Evolutionary conservation across 352 stramenopile species (phyloP), one percentile per base, ranked within the genome.

Genomic region (Blastocystis sp.): DNA sequence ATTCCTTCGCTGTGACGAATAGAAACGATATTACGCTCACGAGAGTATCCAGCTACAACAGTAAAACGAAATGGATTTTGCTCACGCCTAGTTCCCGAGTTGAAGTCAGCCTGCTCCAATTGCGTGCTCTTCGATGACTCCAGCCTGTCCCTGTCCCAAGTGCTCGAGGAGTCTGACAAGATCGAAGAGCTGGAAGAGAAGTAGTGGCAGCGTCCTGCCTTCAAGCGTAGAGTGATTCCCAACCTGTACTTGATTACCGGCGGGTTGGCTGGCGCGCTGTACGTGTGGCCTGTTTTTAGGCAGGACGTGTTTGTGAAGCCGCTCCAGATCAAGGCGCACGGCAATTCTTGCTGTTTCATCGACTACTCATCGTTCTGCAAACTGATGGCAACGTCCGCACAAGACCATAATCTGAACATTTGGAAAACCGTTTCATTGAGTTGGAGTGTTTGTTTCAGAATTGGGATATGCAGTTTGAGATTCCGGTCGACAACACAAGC

Each of bases 181-280:
- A 45, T 69, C 24, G 74, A 85, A 41, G 74, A 85, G 12, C 24
- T 85, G 2, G 74, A 85, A 67, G 74, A 85, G 50, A 85, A 85
- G 66, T 77, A 9, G 16, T 16, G n/a, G 1, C 55, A 24, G 12
- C n/a, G 37, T 13, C 29, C 4, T 2, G 2, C 29, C n/a, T 37
- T 77, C 3, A 24, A 60, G 16, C 33, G 29, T 77, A 77, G 66
- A 24, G 61, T 85, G 33, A 45, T 85, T 21, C 74, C 74, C 4
- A 61, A 85, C 10, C 29, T 85, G 2, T 85, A 85, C 33, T 24
- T 85, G 31, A 66, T 85, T 39, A 59, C 74, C 13, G 74, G 55
- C 13, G 74, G 74, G 24, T 33, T 69, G 12, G 66, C 41, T 1
- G 74, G 74, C 19, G 37, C 59, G 10, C 31, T 59, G 50, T 85